Evolutionary conservation across 1,139 yeast genomes (phyloP).

Genomic region (Petasospora fabianii): DNA sequence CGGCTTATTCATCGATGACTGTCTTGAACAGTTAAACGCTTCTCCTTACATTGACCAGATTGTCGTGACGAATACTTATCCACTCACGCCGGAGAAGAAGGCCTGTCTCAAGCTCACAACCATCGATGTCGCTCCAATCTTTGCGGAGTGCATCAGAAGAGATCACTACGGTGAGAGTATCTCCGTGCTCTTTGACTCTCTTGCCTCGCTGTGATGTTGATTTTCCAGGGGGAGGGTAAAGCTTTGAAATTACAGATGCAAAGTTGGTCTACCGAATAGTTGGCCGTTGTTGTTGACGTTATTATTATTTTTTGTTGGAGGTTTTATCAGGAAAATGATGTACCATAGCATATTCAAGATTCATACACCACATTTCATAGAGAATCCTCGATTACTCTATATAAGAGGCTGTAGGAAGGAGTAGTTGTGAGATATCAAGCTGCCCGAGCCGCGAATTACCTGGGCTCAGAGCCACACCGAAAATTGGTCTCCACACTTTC

Average conservation of each 20-base stretch:
- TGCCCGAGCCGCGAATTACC: too few relatives aligned
- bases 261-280: too few relatives aligned
- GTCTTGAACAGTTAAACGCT: constrained; percentile 73
- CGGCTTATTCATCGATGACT: constrained; percentile 85
- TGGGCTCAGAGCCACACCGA: too few relatives aligned
- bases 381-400: too few relatives aligned
- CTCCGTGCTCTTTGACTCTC: constrained; percentile 84
- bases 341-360: too few relatives aligned
- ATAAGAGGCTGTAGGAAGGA: too few relatives aligned
- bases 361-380: too few relatives aligned
- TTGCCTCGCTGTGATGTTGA: constrained; percentile 37
- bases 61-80: constrained; percentile 95
- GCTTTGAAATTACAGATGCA: background rate
- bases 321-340: too few relatives aligned
- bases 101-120: constrained; percentile 67
- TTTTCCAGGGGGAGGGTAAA: background rate
- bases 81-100: constrained; percentile 61
- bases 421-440: too few relatives aligned
- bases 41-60: constrained; percentile 80
- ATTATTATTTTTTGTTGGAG: too few relatives aligned
- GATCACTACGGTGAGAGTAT: constrained; percentile 97
- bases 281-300: too few relatives aligned
- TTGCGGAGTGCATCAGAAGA: constrained; percentile 97
- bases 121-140: constrained; percentile 90
- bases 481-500: too few relatives aligned